Evolutionary conservation across 192 early-diverging fungal genomes (phyloP).

Genomic region (Coemansia sp.): DNA sequence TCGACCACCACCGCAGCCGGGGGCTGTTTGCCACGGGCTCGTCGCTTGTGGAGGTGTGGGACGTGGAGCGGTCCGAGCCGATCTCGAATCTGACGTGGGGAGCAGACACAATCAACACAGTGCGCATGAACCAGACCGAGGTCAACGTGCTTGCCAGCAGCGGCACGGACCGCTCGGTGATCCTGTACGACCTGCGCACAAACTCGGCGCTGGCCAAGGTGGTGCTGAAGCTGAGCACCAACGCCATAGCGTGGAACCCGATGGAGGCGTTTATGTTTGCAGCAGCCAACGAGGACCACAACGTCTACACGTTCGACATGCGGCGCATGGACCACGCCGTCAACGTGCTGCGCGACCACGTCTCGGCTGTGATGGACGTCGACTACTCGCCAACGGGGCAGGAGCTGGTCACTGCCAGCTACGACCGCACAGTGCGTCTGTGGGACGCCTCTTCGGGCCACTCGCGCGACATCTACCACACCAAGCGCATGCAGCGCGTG

Average conservation of each 20-base stretch:
- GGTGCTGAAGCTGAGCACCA: slow-evolving; percentile 80
- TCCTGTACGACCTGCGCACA: slow-evolving; percentile 91
- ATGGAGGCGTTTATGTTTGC: slow-evolving; percentile 98
- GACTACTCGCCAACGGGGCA: slow-evolving; percentile 98
- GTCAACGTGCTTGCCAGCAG: slow-evolving; percentile 88
- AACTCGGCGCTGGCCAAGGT: slow-evolving; percentile 81
- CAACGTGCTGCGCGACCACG: slow-evolving; percentile 93
- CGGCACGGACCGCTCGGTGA: slow-evolving; percentile 91
- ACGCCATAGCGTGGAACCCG: slow-evolving; percentile 98
- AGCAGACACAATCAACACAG: slow-evolving; percentile 89
- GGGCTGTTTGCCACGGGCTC: slow-evolving; percentile 87
- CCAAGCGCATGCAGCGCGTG: slow-evolving; percentile 97
- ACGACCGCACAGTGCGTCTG: slow-evolving; percentile 89
- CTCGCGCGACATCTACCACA: slow-evolving; percentile 92
- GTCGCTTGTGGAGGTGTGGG: slow-evolving; percentile 89
- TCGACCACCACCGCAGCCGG: slow-evolving; percentile 88
- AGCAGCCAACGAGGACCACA: slow-evolving; percentile 95
- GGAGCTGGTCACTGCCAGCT: slow-evolving; percentile 94
- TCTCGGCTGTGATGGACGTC: slow-evolving; percentile 94
- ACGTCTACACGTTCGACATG: slow-evolving; percentile 98
- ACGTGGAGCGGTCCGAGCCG: slow-evolving; percentile 80
- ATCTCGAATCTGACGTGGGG: slow-evolving; percentile 85
- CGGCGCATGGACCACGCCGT: slow-evolving; percentile 81
- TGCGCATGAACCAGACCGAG: slow-evolving; percentile 97
- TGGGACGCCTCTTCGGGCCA: slow-evolving; percentile 78